Base-by-base conservation (phyloP, 129 eudicot genomes). In the Heracleum sosnowskyi region DNA sequence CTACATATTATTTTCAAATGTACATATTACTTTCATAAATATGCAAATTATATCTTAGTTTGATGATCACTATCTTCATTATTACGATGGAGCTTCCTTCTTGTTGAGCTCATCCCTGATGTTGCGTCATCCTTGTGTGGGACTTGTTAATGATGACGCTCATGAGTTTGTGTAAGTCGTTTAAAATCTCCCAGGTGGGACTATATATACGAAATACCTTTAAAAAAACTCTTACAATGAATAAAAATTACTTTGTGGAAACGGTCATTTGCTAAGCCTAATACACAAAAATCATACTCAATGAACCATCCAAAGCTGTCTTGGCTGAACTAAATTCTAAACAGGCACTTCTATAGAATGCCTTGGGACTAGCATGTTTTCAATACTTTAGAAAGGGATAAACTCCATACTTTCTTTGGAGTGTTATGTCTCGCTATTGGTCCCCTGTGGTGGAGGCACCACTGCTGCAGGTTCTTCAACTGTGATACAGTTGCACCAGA, bases 341-440 rank as follows among this genome's bases (percentile, higher is more conserved):
- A 60, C 17, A 62, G 5, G 74, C 33, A 42, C 8, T 34, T 57
- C 26, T 7, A 28, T 6, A 8, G 35, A 62, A 29, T 31, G 51
- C 74, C 64, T 33, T 72, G 5, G 44, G 42, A 36, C 47, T 44
- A 77, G 51, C 76, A 4, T 41, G 37, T 53, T 18, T 29, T 42
- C 68, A 33, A 34, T 28, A 40, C 77, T 36, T 33, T 39, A 17
- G 73, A 39, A 63, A 78, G 40, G 37, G 22, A 10, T 49, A 71
- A 8, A 37, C 46, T 39, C 29, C 42, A 22, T 18, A 53, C 53
- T 39, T 36, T 29, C 10, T 73, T 74, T 12, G 60, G 57, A 42
- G 22, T 51, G 66, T 83, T 82, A 86, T 36, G 81, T 26, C 77
- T 89, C 82, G 24, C 76, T 82, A 72, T 72, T 37, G 42, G 74